Evolutionary conservation across 176 grass and related monocot species (phyloP).

Genomic region (Avena insularis): DNA sequence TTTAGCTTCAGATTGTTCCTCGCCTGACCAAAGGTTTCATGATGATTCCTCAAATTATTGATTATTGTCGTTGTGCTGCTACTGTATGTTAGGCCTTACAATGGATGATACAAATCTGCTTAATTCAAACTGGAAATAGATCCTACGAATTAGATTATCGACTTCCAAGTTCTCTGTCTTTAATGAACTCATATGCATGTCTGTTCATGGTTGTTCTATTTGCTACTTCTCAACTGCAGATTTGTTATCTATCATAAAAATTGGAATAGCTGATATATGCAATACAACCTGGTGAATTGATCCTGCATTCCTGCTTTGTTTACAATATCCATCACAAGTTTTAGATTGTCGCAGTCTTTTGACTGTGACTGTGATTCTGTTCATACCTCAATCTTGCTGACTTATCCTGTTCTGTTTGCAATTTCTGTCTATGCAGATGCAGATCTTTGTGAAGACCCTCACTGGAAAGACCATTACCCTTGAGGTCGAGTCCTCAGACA

Average conservation of each 20-base stretch:
- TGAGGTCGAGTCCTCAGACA: too few species aligned
- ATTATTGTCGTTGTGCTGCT: too few species aligned
- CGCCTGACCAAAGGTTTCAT: not conserved
- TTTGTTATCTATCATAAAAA: not conserved
- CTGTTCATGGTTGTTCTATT: not conserved
- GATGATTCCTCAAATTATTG: not conserved
- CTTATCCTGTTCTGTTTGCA: not conserved
- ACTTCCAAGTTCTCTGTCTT: not conserved
- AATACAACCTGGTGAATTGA: too few species aligned
- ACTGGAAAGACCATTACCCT: conserved; percentile 18
- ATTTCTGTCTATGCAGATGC: conserved; percentile 40
- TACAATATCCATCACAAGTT: not conserved
- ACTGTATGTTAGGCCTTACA: too few species aligned
- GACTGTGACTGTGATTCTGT: too few species aligned
- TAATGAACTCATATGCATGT: not conserved
- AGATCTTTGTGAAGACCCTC: conserved; percentile 86
- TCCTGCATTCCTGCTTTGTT: too few species aligned
- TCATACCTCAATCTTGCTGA: not conserved
- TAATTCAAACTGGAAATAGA: not conserved
- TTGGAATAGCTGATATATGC: too few species aligned
- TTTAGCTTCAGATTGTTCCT: not conserved
- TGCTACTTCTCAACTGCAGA: not conserved
- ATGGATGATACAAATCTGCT: not conserved
- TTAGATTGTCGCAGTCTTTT: not conserved
- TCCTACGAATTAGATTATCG: not conserved